Evolutionary conservation across 2,329 filamentous ascomycete species (phyloP).

Genomic region (Trichoderma gracile): DNA sequence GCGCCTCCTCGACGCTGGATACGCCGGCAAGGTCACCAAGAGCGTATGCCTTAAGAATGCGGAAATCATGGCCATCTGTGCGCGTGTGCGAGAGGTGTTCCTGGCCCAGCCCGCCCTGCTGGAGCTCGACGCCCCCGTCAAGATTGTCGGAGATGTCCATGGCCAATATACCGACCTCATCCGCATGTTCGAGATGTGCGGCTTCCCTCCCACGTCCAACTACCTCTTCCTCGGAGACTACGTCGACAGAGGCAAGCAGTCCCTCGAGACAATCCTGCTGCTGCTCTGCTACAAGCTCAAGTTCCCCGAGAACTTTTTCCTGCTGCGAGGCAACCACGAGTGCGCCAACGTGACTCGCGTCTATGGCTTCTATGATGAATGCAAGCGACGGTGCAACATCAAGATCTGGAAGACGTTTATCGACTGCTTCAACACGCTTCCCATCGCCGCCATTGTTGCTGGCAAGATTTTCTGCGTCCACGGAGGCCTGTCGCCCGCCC

Average conservation of each 20-base stretch:
- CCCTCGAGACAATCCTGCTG: conserved; percentile 88
- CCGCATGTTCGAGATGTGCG: conserved; percentile 97
- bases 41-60: conserved; percentile 96
- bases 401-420: conserved; percentile 99
- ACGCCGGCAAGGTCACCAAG: conserved; percentile 96
- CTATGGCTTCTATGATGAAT: conserved; percentile 98
- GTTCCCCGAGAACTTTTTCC: conserved; percentile 95
- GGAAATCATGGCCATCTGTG: conserved; percentile 92
- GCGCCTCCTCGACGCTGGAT: conserved; percentile 88
- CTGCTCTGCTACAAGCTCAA: conserved; percentile 96
- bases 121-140: conserved; percentile 91
- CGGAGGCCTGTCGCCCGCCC: conserved; percentile 85
- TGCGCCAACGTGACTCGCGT: conserved; percentile 95
- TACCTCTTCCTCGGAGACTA: conserved; percentile 96
- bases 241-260: conserved; percentile 94
- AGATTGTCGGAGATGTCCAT: conserved; percentile 96
- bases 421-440: conserved; percentile 93
- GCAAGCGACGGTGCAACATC: conserved; percentile 92
- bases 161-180: conserved; percentile 96
- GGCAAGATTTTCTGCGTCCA: conserved; percentile 98
- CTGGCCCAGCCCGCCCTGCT: conserved; percentile 88
- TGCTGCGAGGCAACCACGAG: conserved; percentile 92
- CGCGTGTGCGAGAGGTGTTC: conserved; percentile 83
- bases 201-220: conserved; percentile 88
- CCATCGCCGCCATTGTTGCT: conserved; percentile 94